Conservation (phyloP, 2,329 filamentous ascomycete genomes). For the Colletotrichum melonis region DNA sequence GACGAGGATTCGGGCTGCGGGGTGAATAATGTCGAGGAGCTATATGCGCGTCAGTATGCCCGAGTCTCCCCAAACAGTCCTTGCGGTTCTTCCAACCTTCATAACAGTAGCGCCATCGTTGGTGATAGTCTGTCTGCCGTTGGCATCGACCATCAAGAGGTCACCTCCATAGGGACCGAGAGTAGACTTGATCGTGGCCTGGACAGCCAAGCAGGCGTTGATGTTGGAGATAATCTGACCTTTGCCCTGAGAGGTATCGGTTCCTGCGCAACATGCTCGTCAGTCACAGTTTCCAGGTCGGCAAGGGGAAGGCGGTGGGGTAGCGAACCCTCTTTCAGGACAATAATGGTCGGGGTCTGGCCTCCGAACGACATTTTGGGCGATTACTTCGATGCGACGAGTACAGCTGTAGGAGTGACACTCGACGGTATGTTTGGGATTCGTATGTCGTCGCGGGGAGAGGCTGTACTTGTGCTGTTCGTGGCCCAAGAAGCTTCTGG, state of each 20-base stretch:
- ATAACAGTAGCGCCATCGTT: constrained; percentile 99
- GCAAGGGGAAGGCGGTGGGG: constrained; percentile 50
- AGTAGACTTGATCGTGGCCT: constrained; percentile 94
- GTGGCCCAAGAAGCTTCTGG: constrained; percentile 50
- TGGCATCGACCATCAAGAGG: constrained; percentile 93
- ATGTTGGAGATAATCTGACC: constrained; percentile 98
- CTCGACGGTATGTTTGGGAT: background rate
- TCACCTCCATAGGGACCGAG: constrained; percentile 97
- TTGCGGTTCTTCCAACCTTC: constrained; percentile 73
- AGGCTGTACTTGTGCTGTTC: constrained; percentile 28
- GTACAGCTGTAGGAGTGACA: background rate
- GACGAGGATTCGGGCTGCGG: constrained; percentile 94
- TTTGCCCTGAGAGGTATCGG: constrained; percentile 96
- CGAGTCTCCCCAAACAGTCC: background rate
- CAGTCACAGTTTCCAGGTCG: constrained; percentile 37
- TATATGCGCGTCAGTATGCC: constrained; percentile 47
- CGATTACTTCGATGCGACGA: constrained; percentile 1
- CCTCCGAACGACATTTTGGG: constrained; percentile 91
- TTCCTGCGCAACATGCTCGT: constrained; percentile 68
- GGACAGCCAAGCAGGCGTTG: constrained; percentile 96
- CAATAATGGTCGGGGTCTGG: constrained; percentile 97
- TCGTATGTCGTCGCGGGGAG: constrained; percentile 23
- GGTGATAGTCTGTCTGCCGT: constrained; percentile 96
- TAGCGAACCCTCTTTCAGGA: constrained; percentile 91
- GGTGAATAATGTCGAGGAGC: constrained; percentile 98